Evolutionary conservation across 176 grass and related monocot species (phyloP), one percentile per base, ranked within the genome.

Genomic region (Olyra latifolia): DNA sequence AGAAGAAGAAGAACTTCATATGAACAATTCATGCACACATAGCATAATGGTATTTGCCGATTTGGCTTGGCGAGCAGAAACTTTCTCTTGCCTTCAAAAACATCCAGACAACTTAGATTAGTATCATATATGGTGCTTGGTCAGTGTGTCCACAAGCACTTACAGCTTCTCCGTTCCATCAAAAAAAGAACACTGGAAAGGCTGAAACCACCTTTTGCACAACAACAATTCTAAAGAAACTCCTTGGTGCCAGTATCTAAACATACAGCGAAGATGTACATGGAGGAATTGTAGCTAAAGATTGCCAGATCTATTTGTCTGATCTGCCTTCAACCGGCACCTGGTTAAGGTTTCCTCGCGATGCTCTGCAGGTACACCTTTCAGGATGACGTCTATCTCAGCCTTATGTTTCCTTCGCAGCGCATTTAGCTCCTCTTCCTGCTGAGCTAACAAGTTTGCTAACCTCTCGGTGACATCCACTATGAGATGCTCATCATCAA

Each of bases 251-350:
- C 1, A 27, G 47, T 55, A 57, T 67, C 58, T 30, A 69, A 80
- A 66, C 53, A 69, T 68, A 13, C 6, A 22, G 8, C 42, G 7
- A 76, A 56, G 16, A 58, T 72, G 48, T 12, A 72, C 57, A 66
- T 25, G 10, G 35, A 82, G 66, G 22, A 78, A 50, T 66, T 28
- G 10, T 12, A 41, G 4, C 76, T 88, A 83, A 72, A 35, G 38
- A 39, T 56, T 39, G 57, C 17, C 8, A 9, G 40, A 25, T 66
- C 48, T 66, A 49, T 63, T 76, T 38, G 39, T 75, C 82, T 81
- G 45, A 25, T 77, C 66, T 69, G 69, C 45, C 42, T 88, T 94
- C 83, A 88, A 76, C 8, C 79, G 49, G 48, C 88, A 94, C 64
- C 52, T 66, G 5, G 53, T 83, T 32, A 94, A 85, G 35, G 86